Base-by-base conservation (phyloP, 2,329 filamentous ascomycete genomes). In the Paraconiothyrium sp. region DNA sequence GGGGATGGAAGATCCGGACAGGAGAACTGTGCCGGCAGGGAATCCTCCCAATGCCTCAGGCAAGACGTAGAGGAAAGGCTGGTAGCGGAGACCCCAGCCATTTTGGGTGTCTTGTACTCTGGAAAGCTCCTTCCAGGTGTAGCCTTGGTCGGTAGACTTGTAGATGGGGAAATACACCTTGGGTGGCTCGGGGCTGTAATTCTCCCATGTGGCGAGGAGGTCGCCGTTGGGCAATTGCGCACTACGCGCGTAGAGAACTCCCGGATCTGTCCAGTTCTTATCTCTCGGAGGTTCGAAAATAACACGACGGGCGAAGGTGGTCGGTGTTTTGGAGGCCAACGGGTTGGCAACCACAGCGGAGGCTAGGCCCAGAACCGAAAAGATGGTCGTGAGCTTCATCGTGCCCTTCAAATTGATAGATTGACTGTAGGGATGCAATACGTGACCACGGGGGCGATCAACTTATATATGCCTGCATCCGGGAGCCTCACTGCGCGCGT, bases 1-100 rank as follows among this genome's bases (percentile, higher is more conserved):
- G 0, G 85, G 85, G 48, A 88, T 88, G 32, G 85, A 86, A 63
- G 84, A 89, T 1, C 88, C 89, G 0, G 88, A 83, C 8, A 85
- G 76, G 10, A 92, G 80, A 22, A 93, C 78, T 0, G 89, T 92
- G 2, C 89, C 90, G 4, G 84, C 84, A 1, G 83, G 78, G 70
- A 84, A 91, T 1, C 82, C 80, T 20, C 85, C 90, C 54, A 92
- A 80, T 3, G 78, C 74, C 46, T 84, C 79, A 0, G 87, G 85
- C 3, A 92, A 83, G 65, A 88, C 83, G 69, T 90, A 91, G 14
- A 92, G 80, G 74, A 87, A 86, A 0, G 90, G 90, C 69, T 92
- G 90, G 70, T 91, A 91, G 34, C 88, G 84, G 57, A 91, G 74
- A 22, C 90, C 90, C 80, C 86, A 88, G 46, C 84, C 84, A 65